Evolutionary conservation across 306 rosid species (phyloP).

Genomic region (Delonix regia): DNA sequence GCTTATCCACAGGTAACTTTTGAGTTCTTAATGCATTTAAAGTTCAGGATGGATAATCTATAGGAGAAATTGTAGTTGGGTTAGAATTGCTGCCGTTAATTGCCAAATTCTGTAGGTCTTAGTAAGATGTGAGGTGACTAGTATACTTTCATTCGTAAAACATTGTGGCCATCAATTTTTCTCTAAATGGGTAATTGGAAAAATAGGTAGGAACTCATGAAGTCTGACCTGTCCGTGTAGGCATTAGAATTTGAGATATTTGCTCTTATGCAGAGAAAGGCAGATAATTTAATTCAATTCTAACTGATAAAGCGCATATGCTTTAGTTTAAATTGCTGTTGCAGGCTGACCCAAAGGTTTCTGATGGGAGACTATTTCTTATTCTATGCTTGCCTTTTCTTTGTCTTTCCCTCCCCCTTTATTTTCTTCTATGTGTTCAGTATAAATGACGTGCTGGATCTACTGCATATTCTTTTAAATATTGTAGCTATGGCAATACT

Average conservation of each 20-base stretch:
- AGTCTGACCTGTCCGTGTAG: neutral
- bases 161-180: neutral
- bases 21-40: slow-evolving; percentile 29
- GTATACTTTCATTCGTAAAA: neutral
- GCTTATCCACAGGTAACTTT: slow-evolving; percentile 92
- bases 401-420: neutral
- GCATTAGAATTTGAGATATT: neutral
- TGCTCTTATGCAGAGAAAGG: neutral
- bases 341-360: neutral
- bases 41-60: neutral
- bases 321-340: neutral
- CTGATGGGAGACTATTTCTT: neutral
- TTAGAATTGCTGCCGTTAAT: slow-evolving; percentile 19
- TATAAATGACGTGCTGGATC: neutral
- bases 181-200: neutral
- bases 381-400: slow-evolving; percentile 5
- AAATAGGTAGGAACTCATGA: neutral
- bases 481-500: neutral
- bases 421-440: neutral
- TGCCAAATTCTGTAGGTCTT: neutral
- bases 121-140: neutral
- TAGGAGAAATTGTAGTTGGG: neutral
- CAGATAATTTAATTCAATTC: neutral
- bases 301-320: neutral
- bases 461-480: neutral